Percentiles rank a stretch among this genome's conserved stretches.
Evolutionary conservation across 371 early-diverging fungal genomes (phyloP).

Genomic region (Gilbertella persicaria): DNA sequence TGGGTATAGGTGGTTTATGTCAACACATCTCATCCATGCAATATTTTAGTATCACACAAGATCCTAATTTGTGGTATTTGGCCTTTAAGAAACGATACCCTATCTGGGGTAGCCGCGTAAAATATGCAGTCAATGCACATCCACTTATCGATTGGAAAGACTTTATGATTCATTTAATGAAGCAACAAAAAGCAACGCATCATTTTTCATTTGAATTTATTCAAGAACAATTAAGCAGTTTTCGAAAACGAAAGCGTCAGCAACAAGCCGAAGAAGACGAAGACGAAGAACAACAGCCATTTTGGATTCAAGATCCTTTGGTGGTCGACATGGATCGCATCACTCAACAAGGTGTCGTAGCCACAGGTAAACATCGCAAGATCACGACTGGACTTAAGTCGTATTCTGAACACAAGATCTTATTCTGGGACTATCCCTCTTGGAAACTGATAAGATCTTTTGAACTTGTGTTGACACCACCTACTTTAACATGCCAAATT

Average conservation of each 20-base stretch:
- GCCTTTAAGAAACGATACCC: slow-evolving; percentile 22
- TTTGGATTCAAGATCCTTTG: slow-evolving; percentile 35
- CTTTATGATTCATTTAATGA: slow-evolving; percentile 26
- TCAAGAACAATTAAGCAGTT: slow-evolving; percentile 10
- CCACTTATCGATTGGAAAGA: slow-evolving; percentile 29
- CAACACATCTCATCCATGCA: too few species aligned
- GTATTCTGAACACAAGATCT: slow-evolving; percentile 33
- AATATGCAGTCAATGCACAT: slow-evolving; percentile 13
- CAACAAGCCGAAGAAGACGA: not conserved
- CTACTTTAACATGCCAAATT: slow-evolving; percentile 28
- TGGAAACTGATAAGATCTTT: slow-evolving; percentile 30
- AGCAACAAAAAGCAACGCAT: slow-evolving; percentile 21
- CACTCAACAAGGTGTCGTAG: slow-evolving; percentile 28
- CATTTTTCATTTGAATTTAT: slow-evolving; percentile 27
- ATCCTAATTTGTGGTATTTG: slow-evolving; percentile 31
- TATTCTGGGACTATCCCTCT: slow-evolving; percentile 40
- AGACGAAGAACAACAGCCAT: slow-evolving; percentile 10
- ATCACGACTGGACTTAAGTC: not conserved
- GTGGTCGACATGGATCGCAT: slow-evolving; percentile 34
- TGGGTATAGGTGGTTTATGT: too few species aligned
- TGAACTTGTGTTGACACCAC: slow-evolving; percentile 27
- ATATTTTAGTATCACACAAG: slow-evolving; percentile 25
- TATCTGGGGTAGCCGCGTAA: slow-evolving; percentile 21
- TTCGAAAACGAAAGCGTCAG: not conserved
- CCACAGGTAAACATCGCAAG: slow-evolving; percentile 35